Conservation (phyloP, 164 flowering plant species). For the Taxillus chinensis region DNA sequence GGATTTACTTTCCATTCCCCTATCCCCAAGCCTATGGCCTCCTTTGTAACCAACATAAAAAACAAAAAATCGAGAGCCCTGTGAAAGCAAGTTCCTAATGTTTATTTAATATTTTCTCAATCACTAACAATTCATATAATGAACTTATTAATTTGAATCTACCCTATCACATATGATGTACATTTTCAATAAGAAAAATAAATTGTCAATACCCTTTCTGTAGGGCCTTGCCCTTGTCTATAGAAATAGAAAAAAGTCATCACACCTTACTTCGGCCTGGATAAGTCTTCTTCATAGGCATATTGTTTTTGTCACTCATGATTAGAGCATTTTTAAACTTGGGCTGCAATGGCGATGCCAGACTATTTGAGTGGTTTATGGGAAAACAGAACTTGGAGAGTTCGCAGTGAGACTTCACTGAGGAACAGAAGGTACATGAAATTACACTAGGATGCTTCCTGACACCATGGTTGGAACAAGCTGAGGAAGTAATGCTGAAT, state of each 20-base stretch:
- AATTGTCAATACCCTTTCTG: too few species aligned
- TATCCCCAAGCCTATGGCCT: too few species aligned
- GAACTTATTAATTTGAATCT: too few species aligned
- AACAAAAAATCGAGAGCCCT: too few species aligned
- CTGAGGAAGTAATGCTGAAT: slow-evolving; percentile 62
- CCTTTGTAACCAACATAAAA: too few species aligned
- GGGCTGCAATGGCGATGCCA: slow-evolving; percentile 21
- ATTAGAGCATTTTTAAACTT: slow-evolving; percentile 33
- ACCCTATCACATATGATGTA: background rate
- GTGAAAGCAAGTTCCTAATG: too few species aligned
- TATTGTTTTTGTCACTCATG: slow-evolving; percentile 22
- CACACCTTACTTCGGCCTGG: slow-evolving; percentile 38
- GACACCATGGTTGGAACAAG: slow-evolving; percentile 38
- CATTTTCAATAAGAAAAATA: background rate
- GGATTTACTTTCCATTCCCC: too few species aligned
- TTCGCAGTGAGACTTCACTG: slow-evolving; percentile 53
- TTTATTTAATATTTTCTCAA: too few species aligned
- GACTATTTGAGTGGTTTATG: slow-evolving; percentile 36
- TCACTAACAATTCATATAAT: too few species aligned
- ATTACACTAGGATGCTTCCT: slow-evolving; percentile 74
- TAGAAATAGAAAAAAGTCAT: background rate
- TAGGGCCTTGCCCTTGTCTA: too few species aligned
- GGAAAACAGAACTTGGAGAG: slow-evolving; percentile 47
- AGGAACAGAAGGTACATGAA: slow-evolving; percentile 79
- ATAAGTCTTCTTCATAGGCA: slow-evolving; percentile 17